Evolutionary conservation across 2,329 filamentous ascomycete species (phyloP).

Genomic region (Ustulina deusta): DNA sequence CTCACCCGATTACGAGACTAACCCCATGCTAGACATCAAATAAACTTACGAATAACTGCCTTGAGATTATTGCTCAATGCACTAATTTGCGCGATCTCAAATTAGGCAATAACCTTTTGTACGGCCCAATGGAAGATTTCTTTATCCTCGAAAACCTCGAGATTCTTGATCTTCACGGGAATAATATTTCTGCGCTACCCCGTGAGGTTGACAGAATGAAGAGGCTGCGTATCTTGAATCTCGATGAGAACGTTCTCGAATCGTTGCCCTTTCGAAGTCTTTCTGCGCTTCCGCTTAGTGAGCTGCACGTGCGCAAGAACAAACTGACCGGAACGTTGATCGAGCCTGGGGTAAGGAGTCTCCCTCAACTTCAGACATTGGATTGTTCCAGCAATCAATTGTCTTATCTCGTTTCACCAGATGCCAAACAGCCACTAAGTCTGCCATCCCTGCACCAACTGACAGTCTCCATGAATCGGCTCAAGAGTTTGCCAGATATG

Average conservation of each 20-base stretch:
- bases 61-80: conserved; percentile 82
- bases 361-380: conserved; percentile 77
- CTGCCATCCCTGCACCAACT: conserved; percentile 80
- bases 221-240: conserved; percentile 79
- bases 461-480: conserved; percentile 82
- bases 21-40: conserved; percentile 75
- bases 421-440: conserved; percentile 59
- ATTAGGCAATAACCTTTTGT: conserved; percentile 80
- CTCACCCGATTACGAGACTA: conserved; percentile 37
- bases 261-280: conserved; percentile 78
- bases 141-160: conserved; percentile 79
- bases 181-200: conserved; percentile 80
- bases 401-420: conserved; percentile 60
- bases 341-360: conserved; percentile 65
- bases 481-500: conserved; percentile 79
- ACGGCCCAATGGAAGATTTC: conserved; percentile 73
- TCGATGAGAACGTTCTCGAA: conserved; percentile 82
- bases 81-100: conserved; percentile 80
- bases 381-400: conserved; percentile 84
- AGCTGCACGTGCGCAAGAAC: conserved; percentile 83
- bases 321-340: conserved; percentile 80
- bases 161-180: conserved; percentile 82
- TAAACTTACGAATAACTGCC: conserved; percentile 75
- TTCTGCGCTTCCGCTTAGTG: conserved; percentile 74
- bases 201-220: conserved; percentile 73